A percentile compares a stretch with the other conserved stretches of the same genome.
These are phyloP conservation scores for Backusella tuberculispora DNA, from an alignment of 192 early-diverging fungal genomes.

Conservation along the genomic window DNA sequence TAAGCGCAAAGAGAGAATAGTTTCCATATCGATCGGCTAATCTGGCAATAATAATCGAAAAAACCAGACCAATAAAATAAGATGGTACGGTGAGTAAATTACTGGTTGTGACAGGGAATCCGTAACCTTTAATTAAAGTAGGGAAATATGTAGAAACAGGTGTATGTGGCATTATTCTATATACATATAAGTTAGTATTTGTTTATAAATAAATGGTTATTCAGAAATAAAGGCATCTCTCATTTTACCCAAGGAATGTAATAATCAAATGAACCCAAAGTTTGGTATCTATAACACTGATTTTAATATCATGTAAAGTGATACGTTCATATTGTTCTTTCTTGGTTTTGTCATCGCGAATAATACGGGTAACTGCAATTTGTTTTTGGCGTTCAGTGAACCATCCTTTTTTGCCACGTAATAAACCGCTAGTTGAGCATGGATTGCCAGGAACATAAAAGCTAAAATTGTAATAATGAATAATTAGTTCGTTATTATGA, in stretches of 20 bases:
- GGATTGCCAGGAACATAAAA: constrained; percentile 60
- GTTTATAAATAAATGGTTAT: background rate
- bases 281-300: constrained; percentile 16
- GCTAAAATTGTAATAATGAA: background rate
- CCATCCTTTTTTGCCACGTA: constrained; percentile 45
- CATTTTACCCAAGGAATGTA: constrained; percentile 18
- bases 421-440: constrained; percentile 31
- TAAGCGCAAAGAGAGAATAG: constrained; percentile 21
- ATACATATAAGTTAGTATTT: background rate
- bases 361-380: constrained; percentile 61
- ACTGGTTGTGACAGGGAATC: constrained; percentile 29
- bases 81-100: constrained; percentile 27
- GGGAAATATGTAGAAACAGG: constrained; percentile 25
- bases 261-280: constrained; percentile 31
- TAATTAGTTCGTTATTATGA: background rate
- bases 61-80: constrained; percentile 17
- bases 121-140: constrained; percentile 24
- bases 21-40: constrained; percentile 25
- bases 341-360: constrained; percentile 62
- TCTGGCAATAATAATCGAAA: constrained; percentile 26
- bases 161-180: constrained; percentile 28
- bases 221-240: background rate
- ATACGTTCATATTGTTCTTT: constrained; percentile 32
- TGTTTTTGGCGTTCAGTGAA: constrained; percentile 54
- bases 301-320: constrained; percentile 21